These are phyloP conservation scores for Carpinus viminea DNA, from an alignment of 306 rosid genomes.

Conservation along the genomic window DNA sequence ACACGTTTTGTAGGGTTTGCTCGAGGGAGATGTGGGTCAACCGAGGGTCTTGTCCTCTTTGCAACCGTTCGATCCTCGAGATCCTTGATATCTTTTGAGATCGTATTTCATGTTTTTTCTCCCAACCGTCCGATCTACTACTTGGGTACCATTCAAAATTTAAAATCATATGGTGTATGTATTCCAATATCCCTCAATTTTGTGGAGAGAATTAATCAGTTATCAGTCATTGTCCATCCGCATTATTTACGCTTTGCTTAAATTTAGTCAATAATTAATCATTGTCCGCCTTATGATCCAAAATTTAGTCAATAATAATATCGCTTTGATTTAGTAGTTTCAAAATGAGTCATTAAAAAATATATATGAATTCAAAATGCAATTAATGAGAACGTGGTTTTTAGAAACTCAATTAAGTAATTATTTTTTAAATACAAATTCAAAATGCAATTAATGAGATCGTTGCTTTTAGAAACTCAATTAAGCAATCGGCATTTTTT, in stretches of 20 bases:
- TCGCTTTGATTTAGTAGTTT: too few relatives aligned
- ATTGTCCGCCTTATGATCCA: too few relatives aligned
- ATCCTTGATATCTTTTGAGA: constrained; percentile 78
- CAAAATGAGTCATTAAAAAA: too few relatives aligned
- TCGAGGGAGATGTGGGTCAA: constrained; percentile 92
- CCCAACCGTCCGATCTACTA: neutral
- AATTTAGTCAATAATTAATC: too few relatives aligned
- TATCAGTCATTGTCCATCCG: neutral
- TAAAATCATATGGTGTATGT: neutral
- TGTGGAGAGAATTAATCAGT: neutral
- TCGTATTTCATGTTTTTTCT: neutral
- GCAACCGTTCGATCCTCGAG: constrained; percentile 89
- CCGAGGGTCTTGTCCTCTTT: constrained; percentile 91
- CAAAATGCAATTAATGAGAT: too few relatives aligned
- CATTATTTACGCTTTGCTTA: neutral
- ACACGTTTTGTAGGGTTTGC: constrained; percentile 93
- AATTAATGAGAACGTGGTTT: too few relatives aligned
- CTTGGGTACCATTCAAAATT: neutral
- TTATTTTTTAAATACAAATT: too few relatives aligned
- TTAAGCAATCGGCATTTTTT: too few relatives aligned
- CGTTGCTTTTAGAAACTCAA: too few relatives aligned
- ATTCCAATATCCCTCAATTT: neutral
- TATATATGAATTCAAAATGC: too few relatives aligned
- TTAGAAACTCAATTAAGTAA: too few relatives aligned
- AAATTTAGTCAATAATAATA: too few relatives aligned